Percentiles rank a stretch among this genome's conserved stretches.
phyloP scores from a whole-genome alignment of 305 asterid species.

The Fraxinus baroniana region DNA sequence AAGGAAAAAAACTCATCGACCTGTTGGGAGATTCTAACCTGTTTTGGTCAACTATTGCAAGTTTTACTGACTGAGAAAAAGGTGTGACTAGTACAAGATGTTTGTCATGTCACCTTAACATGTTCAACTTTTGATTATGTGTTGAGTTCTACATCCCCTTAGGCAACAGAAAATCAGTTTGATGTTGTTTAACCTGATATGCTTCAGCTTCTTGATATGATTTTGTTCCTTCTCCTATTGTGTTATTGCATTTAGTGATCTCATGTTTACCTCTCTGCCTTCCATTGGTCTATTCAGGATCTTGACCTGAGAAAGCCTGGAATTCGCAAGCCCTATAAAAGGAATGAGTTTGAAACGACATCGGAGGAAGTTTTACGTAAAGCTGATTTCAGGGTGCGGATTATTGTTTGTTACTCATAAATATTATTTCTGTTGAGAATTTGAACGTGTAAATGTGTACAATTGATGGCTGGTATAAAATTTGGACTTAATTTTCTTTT shows the following conservation, averaged over 20 bases:
- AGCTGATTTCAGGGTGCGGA: conserved; percentile 88
- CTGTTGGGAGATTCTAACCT: too few species aligned
- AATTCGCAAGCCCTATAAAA: conserved; percentile 49
- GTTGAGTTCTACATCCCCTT: conserved; percentile 1
- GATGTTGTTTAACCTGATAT: conserved; percentile 3
- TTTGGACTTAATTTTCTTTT: not conserved
- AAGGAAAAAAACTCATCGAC: too few species aligned
- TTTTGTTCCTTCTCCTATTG: not conserved
- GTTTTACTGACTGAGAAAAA: too few species aligned
- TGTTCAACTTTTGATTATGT: not conserved
- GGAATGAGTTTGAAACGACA: conserved; percentile 62
- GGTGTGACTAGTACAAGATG: not conserved
- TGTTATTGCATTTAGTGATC: conserved; percentile 14
- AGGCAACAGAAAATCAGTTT: not conserved
- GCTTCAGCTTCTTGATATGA: conserved; percentile 16
- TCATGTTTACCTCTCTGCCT: conserved; percentile 17
- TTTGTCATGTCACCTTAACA: not conserved
- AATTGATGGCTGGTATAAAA: not conserved
- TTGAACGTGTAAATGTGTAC: not conserved
- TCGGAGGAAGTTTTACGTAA: conserved; percentile 64
- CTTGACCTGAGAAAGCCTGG: conserved; percentile 74
- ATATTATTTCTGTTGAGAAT: conserved; percentile 5
- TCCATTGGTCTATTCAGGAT: conserved; percentile 43
- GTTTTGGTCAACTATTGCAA: too few species aligned
- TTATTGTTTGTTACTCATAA: not conserved